Percentiles rank a stretch among this genome's conserved stretches.
phyloP scores from a whole-genome alignment of 2,329 filamentous ascomycete genomes.

The Calonectria naviculata region DNA sequence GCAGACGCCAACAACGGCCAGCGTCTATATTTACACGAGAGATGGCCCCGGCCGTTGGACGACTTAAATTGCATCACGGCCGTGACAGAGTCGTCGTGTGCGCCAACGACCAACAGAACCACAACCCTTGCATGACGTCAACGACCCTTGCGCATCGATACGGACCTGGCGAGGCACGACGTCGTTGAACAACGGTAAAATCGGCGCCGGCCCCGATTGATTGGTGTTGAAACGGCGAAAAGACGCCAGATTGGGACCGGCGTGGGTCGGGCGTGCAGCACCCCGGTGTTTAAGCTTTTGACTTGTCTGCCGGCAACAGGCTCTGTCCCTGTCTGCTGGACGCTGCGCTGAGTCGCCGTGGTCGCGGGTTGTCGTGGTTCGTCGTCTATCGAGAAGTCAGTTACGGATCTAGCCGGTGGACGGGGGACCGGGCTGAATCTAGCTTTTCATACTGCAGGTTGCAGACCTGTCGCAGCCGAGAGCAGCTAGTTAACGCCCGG shows the following conservation, averaged over 20 bases:
- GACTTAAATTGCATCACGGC: neutral
- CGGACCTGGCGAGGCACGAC: neutral
- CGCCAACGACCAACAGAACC: neutral
- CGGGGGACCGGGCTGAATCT: neutral
- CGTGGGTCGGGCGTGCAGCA: neutral
- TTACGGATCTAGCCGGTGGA: neutral
- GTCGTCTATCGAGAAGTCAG: neutral
- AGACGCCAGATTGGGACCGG: neutral
- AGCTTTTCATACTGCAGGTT: neutral
- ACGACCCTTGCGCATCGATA: neutral
- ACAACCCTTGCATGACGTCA: neutral
- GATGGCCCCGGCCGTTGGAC: neutral
- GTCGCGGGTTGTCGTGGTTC: neutral
- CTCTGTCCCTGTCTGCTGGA: no score
- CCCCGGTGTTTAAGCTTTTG: neutral
- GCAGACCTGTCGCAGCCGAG: neutral
- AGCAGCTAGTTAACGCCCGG: neutral
- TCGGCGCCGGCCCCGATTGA: neutral
- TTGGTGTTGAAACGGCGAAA: neutral
- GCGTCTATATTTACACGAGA: neutral
- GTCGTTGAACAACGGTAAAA: neutral
- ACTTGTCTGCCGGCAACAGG: neutral
- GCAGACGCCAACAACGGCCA: neutral
- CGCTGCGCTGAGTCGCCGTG: neutral
- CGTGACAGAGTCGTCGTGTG: neutral